These are phyloP conservation scores for Heliamphora ciliata DNA, from an alignment of 179 eudicot genomes.

Conservation along the genomic window DNA sequence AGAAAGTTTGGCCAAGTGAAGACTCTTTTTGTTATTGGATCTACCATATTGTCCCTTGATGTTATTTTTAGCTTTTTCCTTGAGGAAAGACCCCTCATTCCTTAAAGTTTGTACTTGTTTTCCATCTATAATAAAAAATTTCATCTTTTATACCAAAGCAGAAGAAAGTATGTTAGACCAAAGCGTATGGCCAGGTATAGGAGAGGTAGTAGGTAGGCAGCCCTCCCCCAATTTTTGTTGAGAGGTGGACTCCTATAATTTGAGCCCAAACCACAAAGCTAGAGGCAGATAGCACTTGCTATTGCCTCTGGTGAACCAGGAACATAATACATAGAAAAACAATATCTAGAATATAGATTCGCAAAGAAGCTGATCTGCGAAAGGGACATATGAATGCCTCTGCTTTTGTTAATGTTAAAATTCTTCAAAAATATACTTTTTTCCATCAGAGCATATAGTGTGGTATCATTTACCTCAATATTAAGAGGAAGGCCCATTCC, in stretches of 20 bases:
- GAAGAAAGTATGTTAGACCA: neutral
- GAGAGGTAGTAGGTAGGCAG: neutral
- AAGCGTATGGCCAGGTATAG: too few relatives aligned
- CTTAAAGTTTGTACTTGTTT: neutral
- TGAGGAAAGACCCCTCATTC: neutral
- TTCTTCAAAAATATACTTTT: neutral
- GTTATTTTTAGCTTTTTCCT: neutral
- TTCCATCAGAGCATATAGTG: neutral
- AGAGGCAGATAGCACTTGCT: neutral
- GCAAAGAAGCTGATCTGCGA: neutral
- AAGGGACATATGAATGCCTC: neutral
- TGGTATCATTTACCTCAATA: constrained; percentile 56
- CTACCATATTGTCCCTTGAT: neutral
- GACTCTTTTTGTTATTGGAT: neutral
- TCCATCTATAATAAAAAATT: neutral
- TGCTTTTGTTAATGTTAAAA: neutral
- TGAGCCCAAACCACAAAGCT: neutral
- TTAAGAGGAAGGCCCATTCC: constrained; percentile 84
- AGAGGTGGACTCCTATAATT: neutral
- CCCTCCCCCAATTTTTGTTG: neutral
- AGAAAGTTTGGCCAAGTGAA: neutral
- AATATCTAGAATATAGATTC: neutral
- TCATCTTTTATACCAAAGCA: neutral
- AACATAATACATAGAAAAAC: neutral
- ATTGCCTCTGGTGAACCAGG: neutral